Evolutionary conservation across 352 stramenopile genomes (phyloP).

Genomic region (Globisporangium acanthophoron): DNA sequence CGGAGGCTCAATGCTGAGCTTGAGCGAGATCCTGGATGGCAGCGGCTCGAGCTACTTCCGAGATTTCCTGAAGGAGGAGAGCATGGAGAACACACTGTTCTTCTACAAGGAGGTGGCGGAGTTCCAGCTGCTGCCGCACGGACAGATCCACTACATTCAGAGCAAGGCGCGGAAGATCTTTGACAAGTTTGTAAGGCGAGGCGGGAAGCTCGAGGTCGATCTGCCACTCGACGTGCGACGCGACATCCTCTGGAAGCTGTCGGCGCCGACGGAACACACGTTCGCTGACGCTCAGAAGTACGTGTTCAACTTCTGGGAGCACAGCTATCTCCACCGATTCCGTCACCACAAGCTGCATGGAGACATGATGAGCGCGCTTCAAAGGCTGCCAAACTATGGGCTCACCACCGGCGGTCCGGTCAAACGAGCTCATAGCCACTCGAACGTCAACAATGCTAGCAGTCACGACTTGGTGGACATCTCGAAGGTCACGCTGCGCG

Average conservation of each 20-base stretch:
- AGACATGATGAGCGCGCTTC: conserved; percentile 33
- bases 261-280: conserved; percentile 45
- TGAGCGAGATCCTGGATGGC: conserved; percentile 41
- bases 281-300: conserved; percentile 58
- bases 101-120: conserved; percentile 76
- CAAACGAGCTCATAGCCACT: conserved; percentile 9
- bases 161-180: conserved; percentile 67
- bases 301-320: conserved; percentile 51
- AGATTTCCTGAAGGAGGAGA: conserved; percentile 46
- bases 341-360: conserved; percentile 24
- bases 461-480: conserved; percentile 37
- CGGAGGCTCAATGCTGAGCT: conserved; percentile 10
- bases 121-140: conserved; percentile 62
- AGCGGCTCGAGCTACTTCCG: conserved; percentile 48
- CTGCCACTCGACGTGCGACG: conserved; percentile 52
- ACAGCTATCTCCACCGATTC: conserved; percentile 39
- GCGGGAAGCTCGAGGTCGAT: conserved; percentile 55
- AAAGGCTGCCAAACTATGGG: conserved; percentile 13
- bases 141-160: conserved; percentile 68
- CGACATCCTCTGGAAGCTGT: conserved; percentile 61
- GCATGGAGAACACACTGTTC: conserved; percentile 44
- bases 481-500: conserved; percentile 39
- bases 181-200: conserved; percentile 60
- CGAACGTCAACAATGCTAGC: conserved; percentile 3
- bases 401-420: background rate